phyloP scores from a whole-genome alignment of 192 early-diverging fungal species.

The Chytriomyces hyalinus region DNA sequence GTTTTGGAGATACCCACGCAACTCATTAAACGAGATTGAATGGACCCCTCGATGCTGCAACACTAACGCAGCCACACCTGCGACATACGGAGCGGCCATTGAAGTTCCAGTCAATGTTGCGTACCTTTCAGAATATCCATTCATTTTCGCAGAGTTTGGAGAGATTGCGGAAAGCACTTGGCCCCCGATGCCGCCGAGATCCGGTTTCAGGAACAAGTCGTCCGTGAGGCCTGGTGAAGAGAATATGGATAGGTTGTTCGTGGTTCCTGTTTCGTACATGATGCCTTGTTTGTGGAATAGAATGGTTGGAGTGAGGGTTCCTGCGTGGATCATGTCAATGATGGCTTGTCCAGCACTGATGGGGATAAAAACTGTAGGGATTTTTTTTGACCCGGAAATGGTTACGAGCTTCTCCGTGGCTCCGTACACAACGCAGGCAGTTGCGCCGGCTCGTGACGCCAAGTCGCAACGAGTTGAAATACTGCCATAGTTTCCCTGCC shows the following conservation, averaged over 20 bases:
- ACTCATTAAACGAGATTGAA: slow-evolving; percentile 10
- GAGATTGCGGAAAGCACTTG: slow-evolving; percentile 35
- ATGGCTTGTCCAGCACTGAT: background rate
- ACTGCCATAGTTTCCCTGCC: background rate
- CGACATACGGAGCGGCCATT: slow-evolving; percentile 79
- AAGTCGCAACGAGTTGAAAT: background rate
- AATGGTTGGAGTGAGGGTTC: background rate
- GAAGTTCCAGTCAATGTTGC: slow-evolving; percentile 64
- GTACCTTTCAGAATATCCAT: slow-evolving; percentile 13
- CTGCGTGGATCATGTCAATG: background rate
- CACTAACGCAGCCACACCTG: slow-evolving; percentile 71
- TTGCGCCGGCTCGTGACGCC: background rate
- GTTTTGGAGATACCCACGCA: slow-evolving; percentile 55
- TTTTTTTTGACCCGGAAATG: background rate
- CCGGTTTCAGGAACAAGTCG: slow-evolving; percentile 67
- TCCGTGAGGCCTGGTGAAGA: slow-evolving; percentile 75
- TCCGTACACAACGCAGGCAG: slow-evolving; percentile 12
- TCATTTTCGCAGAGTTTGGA: no score
- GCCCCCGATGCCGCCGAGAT: slow-evolving; percentile 46
- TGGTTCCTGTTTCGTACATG: slow-evolving; percentile 24
- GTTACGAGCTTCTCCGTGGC: no score
- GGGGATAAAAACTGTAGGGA: slow-evolving; percentile 1
- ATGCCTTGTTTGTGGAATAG: background rate
- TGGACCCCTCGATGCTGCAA: slow-evolving; percentile 51
- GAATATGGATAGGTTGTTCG: slow-evolving; percentile 69